Conservation (phyloP, 345 rosid genomes). For the Geranium rotundifolium region DNA sequence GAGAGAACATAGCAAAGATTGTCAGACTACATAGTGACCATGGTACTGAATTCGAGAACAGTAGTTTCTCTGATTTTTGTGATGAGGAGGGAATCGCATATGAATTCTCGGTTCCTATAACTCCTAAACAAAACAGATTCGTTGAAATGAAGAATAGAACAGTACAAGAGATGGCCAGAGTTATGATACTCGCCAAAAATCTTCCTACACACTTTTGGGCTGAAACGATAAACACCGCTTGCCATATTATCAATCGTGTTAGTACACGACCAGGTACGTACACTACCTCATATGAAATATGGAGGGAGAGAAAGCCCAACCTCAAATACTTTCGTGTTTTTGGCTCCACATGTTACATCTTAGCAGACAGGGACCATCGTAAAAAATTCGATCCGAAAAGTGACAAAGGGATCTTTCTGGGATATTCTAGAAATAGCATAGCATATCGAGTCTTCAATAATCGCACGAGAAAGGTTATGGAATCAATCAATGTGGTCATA, state of each 20-base stretch:
- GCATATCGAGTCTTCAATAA: too few relatives aligned
- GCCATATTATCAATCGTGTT: too few relatives aligned
- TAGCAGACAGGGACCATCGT: neutral
- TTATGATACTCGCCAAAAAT: neutral
- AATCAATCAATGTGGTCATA: too few relatives aligned
- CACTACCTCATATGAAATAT: too few relatives aligned
- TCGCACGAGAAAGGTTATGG: too few relatives aligned
- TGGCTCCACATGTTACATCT: too few relatives aligned
- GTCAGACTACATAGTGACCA: neutral
- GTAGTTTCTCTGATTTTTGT: neutral
- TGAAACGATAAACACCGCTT: neutral
- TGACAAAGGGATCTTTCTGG: neutral
- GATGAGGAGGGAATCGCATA: neutral
- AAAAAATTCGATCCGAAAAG: neutral
- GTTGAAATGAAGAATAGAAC: neutral
- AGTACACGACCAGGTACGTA: neutral
- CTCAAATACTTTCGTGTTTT: too few relatives aligned
- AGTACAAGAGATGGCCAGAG: neutral
- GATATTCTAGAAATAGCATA: too few relatives aligned
- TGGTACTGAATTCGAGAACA: neutral
- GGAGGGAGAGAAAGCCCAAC: too few relatives aligned
- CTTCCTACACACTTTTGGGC: too few relatives aligned
- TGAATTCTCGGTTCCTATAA: neutral
- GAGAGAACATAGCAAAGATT: neutral
- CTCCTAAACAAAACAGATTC: neutral